Base-by-base conservation (phyloP, 1,139 yeast genomes). In the Wickerhamomyces sp. region DNA sequence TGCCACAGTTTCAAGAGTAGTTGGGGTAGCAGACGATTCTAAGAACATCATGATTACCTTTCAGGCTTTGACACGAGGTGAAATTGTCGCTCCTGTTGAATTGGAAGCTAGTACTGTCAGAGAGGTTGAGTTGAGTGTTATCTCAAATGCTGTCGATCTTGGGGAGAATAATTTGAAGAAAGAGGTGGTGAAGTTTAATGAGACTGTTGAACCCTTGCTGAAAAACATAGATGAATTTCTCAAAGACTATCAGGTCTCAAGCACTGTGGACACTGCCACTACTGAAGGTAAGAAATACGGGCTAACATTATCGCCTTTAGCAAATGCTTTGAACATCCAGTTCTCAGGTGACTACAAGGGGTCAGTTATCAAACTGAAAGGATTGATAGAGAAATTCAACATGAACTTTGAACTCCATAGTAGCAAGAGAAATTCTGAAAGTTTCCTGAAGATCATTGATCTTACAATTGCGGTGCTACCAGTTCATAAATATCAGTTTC, bases 381-480 rank as follows among this genome's bases (percentile, higher is more conserved):
- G 56, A 13, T 49, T 61, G 23, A 57, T 63, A 38, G 57, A 51
- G 30, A 54, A 47, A 26, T 53, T 53, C 40, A 51, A 52, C 11
- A 37, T 45, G 5, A 50, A 51, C n/a, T 44, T 45, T 14, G 52
- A 50, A 7, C 45, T 48, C 10, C 45, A 47, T 26, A 39, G 34
- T 5, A 48, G 50, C 6, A 38, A 40, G 32, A 53, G 52, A 43
- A 50, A 47, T 15, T 44, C 59, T 8, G 59, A 55, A 41, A 50
- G 44, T 18, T 53, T 71, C 40, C 58, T 75, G 44, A 64, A 74
- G 45, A 58, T 78, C 33, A 52, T 78, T 48, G 90, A 84, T 57
- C 65, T 80, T 45, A 68, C 81, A 2, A 67, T 77, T 43, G 82
- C 85, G 0, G 68, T 82, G 9, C 67, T 83, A 33, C 90, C 90